Evolutionary conservation across 306 rosid species (phyloP), one percentile per base, ranked within the genome.

Genomic region (Cucumis melo): DNA sequence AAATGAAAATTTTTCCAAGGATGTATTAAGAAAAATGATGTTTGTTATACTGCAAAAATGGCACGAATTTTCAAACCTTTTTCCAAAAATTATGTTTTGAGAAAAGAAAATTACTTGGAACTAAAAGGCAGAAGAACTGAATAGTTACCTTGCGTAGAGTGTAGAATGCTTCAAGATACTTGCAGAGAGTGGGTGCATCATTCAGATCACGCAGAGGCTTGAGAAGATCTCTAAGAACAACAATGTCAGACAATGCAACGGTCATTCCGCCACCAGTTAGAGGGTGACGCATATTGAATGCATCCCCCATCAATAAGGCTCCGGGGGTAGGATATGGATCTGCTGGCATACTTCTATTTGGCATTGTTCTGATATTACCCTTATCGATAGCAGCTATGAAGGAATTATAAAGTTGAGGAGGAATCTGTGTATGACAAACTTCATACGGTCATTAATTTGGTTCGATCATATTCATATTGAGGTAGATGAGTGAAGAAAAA

Each of bases 251-350:
- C 79, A 93, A 71, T 44, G 97, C 97, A 27, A 93, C 98, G 6
- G 97, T 91, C 98, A 93, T 91, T 76, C 98, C 97, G 36, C 98
- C 98, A 21, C 98, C 97, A 0, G 98, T 93, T 29, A 93, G 86
- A 58, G 98, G 98, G 79, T 91, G 98, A 66, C 97, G 98, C 98
- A 93, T 93, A 82, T 93, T 93, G 86, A 93, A 91, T 51, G 98
- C 98, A 80, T 93, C 98, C 51, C 98, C 96, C 98, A 93, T 91
- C 60, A 93, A 76, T 74, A 93, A 81, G 63, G 98, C 98, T 79
- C 98, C 98, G 1, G 96, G 97, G 34, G 98, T 91, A 62, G 97
- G 94, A 73, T 86, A 76, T 77, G 98, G 97, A 81, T 87, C 89
- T 3, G 98, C 98, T 17, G 97, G 97, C 97, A 93, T 91, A 91